A percentile compares a stretch with the other conserved stretches of the same genome.
Conservation (phyloP, 768 basidiomycete species). For the Russula emetica region DNA sequence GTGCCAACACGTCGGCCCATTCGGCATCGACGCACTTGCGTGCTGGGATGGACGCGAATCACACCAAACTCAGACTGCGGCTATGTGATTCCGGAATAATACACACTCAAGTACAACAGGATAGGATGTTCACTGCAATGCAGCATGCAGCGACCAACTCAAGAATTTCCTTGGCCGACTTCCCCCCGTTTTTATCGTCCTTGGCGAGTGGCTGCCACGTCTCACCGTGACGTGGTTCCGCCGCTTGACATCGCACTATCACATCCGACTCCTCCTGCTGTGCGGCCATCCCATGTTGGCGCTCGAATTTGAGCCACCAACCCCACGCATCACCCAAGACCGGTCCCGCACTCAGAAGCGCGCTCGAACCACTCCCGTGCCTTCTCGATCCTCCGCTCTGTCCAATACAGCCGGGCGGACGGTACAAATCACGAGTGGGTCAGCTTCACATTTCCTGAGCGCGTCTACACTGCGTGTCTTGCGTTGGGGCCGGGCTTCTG, state of each 20-base stretch:
- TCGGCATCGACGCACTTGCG: no score
- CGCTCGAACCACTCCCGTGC: constrained; percentile 91
- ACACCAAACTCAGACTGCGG: no score
- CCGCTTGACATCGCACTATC: constrained; percentile 59
- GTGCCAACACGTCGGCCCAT: no score
- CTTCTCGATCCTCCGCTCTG: constrained; percentile 92
- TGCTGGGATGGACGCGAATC: no score
- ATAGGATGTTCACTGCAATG: constrained; percentile 32
- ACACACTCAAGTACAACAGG: no score
- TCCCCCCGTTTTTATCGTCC: constrained; percentile 69
- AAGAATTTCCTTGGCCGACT: constrained; percentile 60
- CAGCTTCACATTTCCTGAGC: no score
- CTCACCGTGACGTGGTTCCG: constrained; percentile 81
- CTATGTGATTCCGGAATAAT: no score
- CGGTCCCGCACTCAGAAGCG: constrained; percentile 57
- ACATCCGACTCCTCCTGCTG: constrained; percentile 61
- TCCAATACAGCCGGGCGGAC: constrained; percentile 93
- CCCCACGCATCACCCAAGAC: constrained; percentile 93
- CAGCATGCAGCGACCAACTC: constrained; percentile 60
- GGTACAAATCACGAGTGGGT: constrained; percentile 53
- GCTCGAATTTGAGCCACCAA: constrained; percentile 97
- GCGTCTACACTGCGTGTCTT: no score
- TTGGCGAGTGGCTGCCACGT: constrained; percentile 85
- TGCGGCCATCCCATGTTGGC: constrained; percentile 81
- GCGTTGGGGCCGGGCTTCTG: no score